phyloP scores from a whole-genome alignment of 148 eudicot species.

The Bassia scoparia region DNA sequence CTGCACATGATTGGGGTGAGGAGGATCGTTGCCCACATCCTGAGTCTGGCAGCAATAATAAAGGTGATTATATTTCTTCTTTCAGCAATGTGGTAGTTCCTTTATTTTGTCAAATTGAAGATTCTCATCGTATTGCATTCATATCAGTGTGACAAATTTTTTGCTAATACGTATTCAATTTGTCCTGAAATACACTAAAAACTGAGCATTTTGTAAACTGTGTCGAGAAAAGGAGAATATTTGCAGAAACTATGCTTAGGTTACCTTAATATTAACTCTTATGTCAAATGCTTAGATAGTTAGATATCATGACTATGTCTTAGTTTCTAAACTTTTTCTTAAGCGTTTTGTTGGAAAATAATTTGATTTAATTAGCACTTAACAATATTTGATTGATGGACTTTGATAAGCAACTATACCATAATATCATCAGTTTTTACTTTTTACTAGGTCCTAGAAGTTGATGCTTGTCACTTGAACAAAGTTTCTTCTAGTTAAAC shows the following conservation, averaged over 20 bases:
- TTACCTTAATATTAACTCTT: neutral
- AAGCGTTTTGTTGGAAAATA: neutral
- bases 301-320: neutral
- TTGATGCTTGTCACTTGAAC: neutral
- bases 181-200: neutral
- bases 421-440: neutral
- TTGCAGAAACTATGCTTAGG: neutral
- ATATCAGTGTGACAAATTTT: neutral
- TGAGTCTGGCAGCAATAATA: conserved; percentile 48
- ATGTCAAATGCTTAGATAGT: neutral
- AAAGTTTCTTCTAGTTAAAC: neutral
- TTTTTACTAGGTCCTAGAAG: no score
- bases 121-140: neutral
- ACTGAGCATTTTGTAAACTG: neutral
- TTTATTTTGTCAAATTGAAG: neutral
- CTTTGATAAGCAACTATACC: neutral
- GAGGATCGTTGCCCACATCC: conserved; percentile 92
- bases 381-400: neutral
- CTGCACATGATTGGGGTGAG: conserved; percentile 91
- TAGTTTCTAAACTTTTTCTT: neutral
- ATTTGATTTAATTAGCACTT: neutral
- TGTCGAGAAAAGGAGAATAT: neutral
- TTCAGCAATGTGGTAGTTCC: neutral
- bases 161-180: neutral
- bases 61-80: conserved; percentile 46